phyloP scores from a whole-genome alignment of 73 alveolate species.

The Blepharisma japonicum region DNA sequence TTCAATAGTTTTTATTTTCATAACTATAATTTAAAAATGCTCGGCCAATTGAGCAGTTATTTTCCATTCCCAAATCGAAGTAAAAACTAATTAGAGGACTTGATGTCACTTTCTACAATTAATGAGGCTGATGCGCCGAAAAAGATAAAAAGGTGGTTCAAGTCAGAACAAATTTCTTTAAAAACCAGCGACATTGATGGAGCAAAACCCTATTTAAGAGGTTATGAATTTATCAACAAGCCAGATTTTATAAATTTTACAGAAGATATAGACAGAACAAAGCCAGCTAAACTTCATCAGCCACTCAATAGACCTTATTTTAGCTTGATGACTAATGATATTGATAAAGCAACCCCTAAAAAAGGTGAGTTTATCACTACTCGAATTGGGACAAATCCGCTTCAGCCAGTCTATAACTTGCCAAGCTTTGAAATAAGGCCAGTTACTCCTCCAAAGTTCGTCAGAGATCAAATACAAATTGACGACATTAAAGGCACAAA shows the following conservation, averaged over 20 bases:
- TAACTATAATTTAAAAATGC: constrained; percentile 35
- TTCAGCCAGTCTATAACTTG: constrained; percentile 85
- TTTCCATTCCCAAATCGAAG: constrained; percentile 54
- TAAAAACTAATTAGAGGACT: constrained; percentile 25
- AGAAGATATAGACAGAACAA: constrained; percentile 47
- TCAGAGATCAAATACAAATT: constrained; percentile 82
- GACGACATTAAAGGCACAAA: constrained; percentile 92
- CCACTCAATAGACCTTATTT: constrained; percentile 59
- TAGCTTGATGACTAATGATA: constrained; percentile 54
- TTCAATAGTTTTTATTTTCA: background rate
- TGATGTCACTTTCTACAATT: constrained; percentile 58
- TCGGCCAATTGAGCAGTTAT: constrained; percentile 51
- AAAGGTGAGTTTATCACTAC: constrained; percentile 65
- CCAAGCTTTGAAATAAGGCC: constrained; percentile 81
- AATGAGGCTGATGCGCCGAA: constrained; percentile 29
- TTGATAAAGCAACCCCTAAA: constrained; percentile 63
- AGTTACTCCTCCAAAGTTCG: constrained; percentile 86
- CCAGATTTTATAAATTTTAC: constrained; percentile 36
- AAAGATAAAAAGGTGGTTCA: constrained; percentile 22
- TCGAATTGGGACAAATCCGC: constrained; percentile 70
- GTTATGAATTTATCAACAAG: constrained; percentile 44
- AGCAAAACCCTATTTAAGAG: constrained; percentile 46
- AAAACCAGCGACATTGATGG: constrained; percentile 40
- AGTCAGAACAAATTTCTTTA: constrained; percentile 24
- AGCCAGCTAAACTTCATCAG: constrained; percentile 36